Evolutionary conservation across 768 basidiomycete species (phyloP), one percentile per base, ranked within the genome.

Genomic region (Macrolepiota fuliginosa): DNA sequence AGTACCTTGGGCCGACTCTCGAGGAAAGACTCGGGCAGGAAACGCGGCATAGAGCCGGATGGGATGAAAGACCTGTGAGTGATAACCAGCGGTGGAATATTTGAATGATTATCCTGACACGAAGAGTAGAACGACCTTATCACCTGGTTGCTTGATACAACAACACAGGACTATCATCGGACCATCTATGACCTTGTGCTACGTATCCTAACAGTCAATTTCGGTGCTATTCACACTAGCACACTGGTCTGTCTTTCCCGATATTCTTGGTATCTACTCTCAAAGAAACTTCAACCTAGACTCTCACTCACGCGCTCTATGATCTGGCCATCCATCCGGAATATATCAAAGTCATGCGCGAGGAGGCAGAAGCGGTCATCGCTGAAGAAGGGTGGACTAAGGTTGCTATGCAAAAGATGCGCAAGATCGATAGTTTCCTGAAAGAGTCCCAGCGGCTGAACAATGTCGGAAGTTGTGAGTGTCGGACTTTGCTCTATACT

Each of bases 351-450:
- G 68, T 70, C 6, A 55, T 83, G 29, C 74, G 81, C 0, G 75
- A 80, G 52, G 82, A 84, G 67, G 70, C 80, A 2, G 77, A 80
- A 46, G 50, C 58, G 1, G 68, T 77, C 9, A 54, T 79, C 13
- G 40, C 54, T 0, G 64, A 69, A 5, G 71, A 78, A 19, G 78
- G 73, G 36, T 80, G 76, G 73, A 70, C 70, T 0, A 76, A 77
- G 54, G 63, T 68, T 13, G 68, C 73, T 1, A 66, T 81, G 57
- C 66, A 66, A 15, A 74, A 76, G 54, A 73, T 82, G 73, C 69
- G 70, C 58, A 77, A 78, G 65, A 51, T 81, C 17, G 79, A 81
- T 58, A 83, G 81, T 61, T 81, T 82, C 65, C 61, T 81, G 22
- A 75, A 76, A 56, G 81, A 82, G 59, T 75, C 75, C 6, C 66